Evolutionary conservation across 345 rosid genomes (phyloP).

Genomic region (Hibiscus tridactylites): DNA sequence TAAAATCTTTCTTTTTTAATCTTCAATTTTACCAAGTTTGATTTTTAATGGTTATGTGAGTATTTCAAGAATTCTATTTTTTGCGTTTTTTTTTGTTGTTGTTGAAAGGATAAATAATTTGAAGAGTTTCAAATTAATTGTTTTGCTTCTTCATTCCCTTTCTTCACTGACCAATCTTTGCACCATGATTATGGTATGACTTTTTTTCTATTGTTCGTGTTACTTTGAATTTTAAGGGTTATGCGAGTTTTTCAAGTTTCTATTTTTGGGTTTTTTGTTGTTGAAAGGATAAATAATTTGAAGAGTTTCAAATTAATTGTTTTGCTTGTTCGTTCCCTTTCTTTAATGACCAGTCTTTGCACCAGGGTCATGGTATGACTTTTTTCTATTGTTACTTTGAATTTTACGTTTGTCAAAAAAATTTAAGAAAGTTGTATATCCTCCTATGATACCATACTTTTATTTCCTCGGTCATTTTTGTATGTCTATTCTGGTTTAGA

Average conservation of each 20-base stretch:
- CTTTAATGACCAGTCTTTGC: slow-evolving; percentile 74
- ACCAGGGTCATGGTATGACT: slow-evolving; percentile 92
- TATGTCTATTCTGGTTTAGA: not conserved
- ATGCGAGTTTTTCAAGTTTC: too few relatives aligned
- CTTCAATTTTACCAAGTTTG: too few relatives aligned
- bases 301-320: slow-evolving; percentile 29
- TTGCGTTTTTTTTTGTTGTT: too few relatives aligned
- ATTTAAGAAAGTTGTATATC: not conserved
- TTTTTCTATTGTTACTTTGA: not conserved
- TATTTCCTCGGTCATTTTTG: not conserved
- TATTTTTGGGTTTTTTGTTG: too few relatives aligned
- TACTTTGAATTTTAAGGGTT: not conserved
- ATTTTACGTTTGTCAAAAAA: not conserved
- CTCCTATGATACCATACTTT: not conserved
- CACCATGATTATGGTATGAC: slow-evolving; percentile 60
- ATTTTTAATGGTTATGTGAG: too few relatives aligned
- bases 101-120: too few relatives aligned
- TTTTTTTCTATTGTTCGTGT: not conserved
- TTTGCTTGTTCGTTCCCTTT: slow-evolving; percentile 66
- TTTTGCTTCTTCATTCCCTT: too few relatives aligned
- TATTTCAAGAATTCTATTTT: too few relatives aligned
- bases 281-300: too few relatives aligned
- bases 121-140: too few relatives aligned
- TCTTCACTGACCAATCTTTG: too few relatives aligned
- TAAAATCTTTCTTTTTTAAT: too few relatives aligned